These are phyloP conservation scores for Fusarium anguioides DNA, from an alignment of 2,329 filamentous ascomycete species.

Conservation along the genomic window DNA sequence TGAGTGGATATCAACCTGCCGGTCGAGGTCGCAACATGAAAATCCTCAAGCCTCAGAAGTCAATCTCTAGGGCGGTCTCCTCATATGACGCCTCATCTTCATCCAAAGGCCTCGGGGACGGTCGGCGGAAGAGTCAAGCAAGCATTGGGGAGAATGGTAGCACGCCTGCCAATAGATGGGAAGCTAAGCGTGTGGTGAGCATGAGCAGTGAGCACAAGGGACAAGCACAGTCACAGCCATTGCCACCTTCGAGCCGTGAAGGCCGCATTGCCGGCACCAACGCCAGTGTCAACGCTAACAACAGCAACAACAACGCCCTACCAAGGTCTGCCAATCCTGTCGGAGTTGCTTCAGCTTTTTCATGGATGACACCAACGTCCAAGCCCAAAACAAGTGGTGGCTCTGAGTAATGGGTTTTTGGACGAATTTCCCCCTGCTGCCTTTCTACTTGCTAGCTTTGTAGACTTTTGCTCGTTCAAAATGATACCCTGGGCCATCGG, in stretches of 20 bases:
- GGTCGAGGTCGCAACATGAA: conserved; percentile 82
- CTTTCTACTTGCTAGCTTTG: conserved; percentile 4
- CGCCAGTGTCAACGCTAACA: no score
- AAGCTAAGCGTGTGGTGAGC: conserved; percentile 63
- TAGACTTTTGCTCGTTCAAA: conserved; percentile 1
- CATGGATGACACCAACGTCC: conserved; percentile 78
- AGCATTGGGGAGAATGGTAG: conserved; percentile 48
- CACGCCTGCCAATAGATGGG: conserved; percentile 59
- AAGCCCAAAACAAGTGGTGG: conserved; percentile 52
- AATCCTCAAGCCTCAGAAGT: conserved; percentile 83
- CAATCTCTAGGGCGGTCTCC: conserved; percentile 64
- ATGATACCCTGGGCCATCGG: not conserved
- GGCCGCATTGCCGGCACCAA: conserved; percentile 54
- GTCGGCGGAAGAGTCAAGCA: conserved; percentile 66
- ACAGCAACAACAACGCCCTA: conserved; percentile 50
- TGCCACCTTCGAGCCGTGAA: conserved; percentile 50
- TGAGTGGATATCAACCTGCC: conserved; percentile 77
- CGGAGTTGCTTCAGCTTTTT: conserved; percentile 92
- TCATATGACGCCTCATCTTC: conserved; percentile 63
- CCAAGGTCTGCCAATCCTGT: conserved; percentile 81
- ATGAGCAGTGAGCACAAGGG: conserved; percentile 53
- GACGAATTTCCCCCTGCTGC: not conserved
- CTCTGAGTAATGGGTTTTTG: conserved; percentile 28
- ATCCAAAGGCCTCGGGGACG: conserved; percentile 59
- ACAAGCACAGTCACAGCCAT: conserved; percentile 44